phyloP scores from a whole-genome alignment of 257 asterid genomes.

The Leonotis leonurus region DNA sequence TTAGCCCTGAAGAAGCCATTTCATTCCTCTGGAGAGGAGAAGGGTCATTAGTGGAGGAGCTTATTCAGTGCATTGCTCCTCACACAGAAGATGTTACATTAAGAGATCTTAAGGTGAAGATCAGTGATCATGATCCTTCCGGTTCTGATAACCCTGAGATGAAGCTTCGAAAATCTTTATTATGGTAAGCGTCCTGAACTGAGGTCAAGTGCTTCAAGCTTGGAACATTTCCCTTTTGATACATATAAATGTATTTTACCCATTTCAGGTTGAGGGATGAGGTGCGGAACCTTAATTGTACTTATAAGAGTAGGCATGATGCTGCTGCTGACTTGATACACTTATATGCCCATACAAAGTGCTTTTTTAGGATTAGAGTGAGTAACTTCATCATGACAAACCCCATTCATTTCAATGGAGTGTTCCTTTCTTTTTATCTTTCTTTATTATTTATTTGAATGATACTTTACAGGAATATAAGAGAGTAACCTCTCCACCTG shows the following conservation, averaged over 20 bases:
- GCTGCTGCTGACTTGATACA: constrained; percentile 99
- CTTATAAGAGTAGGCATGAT: constrained; percentile 84
- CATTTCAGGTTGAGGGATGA: constrained; percentile 92
- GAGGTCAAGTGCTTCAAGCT: background rate
- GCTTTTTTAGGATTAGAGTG: constrained; percentile 67
- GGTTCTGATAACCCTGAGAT: constrained; percentile 49
- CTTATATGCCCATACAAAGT: constrained; percentile 81
- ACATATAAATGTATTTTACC: constrained; percentile 7
- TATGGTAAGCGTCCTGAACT: constrained; percentile 53
- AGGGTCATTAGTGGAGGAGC: constrained; percentile 84
- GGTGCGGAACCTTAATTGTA: constrained; percentile 86
- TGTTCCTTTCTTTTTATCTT: background rate
- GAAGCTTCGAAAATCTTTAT: constrained; percentile 68
- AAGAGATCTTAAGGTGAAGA: constrained; percentile 68
- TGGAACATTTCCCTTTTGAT: background rate
- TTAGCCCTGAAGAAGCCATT: constrained; percentile 62
- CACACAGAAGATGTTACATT: constrained; percentile 66
- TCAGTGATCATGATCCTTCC: constrained; percentile 80
- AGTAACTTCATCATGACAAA: constrained; percentile 21
- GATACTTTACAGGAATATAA: constrained; percentile 61
- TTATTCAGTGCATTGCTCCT: constrained; percentile 71
- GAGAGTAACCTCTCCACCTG: constrained; percentile 85
- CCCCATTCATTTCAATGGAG: background rate
- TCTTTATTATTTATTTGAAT: constrained; percentile 11
- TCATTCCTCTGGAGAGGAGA: constrained; percentile 88